These are phyloP conservation scores for Cladochytrium replicatum DNA, from an alignment of 192 early-diverging fungal species.

Conservation along the genomic window DNA sequence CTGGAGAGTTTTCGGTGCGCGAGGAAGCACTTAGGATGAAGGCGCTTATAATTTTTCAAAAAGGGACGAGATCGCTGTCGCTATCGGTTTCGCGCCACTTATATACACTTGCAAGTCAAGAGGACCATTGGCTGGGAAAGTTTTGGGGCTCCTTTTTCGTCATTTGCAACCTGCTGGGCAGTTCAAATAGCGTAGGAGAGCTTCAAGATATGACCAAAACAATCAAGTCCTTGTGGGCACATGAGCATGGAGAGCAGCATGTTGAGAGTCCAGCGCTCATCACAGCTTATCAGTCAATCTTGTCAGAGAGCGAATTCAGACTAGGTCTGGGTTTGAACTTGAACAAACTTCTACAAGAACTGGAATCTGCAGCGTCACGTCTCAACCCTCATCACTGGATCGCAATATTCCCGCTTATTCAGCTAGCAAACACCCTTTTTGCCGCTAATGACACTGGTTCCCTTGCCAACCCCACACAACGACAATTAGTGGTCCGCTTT, in stretches of 20 bases:
- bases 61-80: slow-evolving; percentile 9
- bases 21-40: slow-evolving; percentile 24
- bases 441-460: not conserved
- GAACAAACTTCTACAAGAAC: not conserved
- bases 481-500: not conserved
- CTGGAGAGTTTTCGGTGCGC: slow-evolving; percentile 18
- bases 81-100: slow-evolving; percentile 10
- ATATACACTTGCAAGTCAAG: slow-evolving; percentile 20
- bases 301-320: slow-evolving; percentile 7
- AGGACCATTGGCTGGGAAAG: slow-evolving; percentile 24
- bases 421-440: not conserved
- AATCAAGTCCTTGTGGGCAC: slow-evolving; percentile 3
- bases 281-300: not conserved
- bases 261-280: not conserved
- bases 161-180: slow-evolving; percentile 15
- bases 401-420: slow-evolving; percentile 3
- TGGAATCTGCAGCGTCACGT: not conserved
- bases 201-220: slow-evolving; percentile 6
- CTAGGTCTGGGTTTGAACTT: not conserved
- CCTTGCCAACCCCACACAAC: not conserved
- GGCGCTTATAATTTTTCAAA: slow-evolving; percentile 11
- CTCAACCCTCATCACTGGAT: slow-evolving; percentile 14
- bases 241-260: not conserved
- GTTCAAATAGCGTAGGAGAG: slow-evolving; percentile 4
- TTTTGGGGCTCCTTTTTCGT: slow-evolving; percentile 26